Evolutionary conservation across 2,329 filamentous ascomycete genomes (phyloP).

Genomic region (Aspergillus fructus): DNA sequence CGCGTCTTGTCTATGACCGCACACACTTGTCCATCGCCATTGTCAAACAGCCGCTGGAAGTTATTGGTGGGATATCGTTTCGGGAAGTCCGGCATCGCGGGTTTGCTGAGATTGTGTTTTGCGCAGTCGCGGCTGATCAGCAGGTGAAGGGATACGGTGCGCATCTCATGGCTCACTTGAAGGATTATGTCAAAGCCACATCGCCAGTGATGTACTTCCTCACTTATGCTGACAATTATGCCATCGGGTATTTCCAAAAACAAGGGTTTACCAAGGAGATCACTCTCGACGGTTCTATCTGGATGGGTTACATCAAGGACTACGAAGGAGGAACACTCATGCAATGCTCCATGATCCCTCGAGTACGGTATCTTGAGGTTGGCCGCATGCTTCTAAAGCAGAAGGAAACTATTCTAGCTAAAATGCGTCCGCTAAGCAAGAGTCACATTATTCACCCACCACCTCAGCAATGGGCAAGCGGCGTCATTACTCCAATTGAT

Average conservation of each 20-base stretch:
- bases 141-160: not conserved
- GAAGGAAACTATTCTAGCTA: constrained; percentile 90
- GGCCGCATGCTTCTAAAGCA: constrained; percentile 95
- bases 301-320: constrained; percentile 99
- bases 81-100: constrained; percentile 85
- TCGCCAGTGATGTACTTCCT: constrained; percentile 97
- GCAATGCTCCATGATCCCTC: constrained; percentile 97
- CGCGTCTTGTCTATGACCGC: constrained; percentile 92
- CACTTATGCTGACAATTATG: constrained; percentile 98
- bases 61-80: constrained; percentile 92
- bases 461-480: constrained; percentile 80
- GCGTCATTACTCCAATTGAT: constrained; percentile 68
- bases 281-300: constrained; percentile 80
- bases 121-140: constrained; percentile 81
- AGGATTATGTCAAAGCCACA: constrained; percentile 93
- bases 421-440: constrained; percentile 87
- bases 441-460: constrained; percentile 84
- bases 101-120: constrained; percentile 98
- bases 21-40: constrained; percentile 96
- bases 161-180: constrained; percentile 3
- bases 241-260: constrained; percentile 98
- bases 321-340: constrained; percentile 99
- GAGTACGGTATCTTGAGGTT: constrained; percentile 88
- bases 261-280: constrained; percentile 99
- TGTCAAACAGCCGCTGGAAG: constrained; percentile 91